phyloP scores from a whole-genome alignment of 306 rosid genomes.

The Ammopiptanthus mongolicus region DNA sequence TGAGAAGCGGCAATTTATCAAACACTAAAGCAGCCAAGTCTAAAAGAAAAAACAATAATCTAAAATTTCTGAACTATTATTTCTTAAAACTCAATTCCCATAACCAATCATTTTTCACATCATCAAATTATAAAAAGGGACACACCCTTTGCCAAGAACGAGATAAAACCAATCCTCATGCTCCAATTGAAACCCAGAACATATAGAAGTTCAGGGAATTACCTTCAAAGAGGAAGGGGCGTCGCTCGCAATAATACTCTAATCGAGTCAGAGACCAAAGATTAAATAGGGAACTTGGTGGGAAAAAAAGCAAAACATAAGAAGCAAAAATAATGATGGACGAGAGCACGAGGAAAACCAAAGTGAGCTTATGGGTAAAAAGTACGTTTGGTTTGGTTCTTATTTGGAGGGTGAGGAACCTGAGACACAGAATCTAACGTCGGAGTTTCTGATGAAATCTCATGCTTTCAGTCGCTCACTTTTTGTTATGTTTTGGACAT shows the following conservation, averaged over 20 bases:
- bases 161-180: background rate
- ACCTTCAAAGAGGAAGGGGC: background rate
- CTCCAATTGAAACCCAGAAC: background rate
- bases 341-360: no score
- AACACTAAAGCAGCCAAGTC: background rate
- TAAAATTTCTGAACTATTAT: background rate
- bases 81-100: background rate
- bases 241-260: background rate
- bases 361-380: no score
- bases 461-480: background rate
- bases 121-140: background rate
- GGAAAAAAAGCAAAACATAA: no score
- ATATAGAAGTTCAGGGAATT: background rate
- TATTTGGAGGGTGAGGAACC: background rate
- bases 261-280: background rate
- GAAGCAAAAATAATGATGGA: no score
- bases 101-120: background rate
- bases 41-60: background rate
- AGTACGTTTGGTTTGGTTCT: background rate
- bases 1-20: constrained; percentile 15
- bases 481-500: no score
- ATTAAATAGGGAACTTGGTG: background rate
- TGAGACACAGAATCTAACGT: background rate
- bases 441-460: background rate
- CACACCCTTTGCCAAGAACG: background rate